Base-by-base conservation (phyloP, 1,284 basidiomycete genomes). In the Termitomyces sp. region DNA sequence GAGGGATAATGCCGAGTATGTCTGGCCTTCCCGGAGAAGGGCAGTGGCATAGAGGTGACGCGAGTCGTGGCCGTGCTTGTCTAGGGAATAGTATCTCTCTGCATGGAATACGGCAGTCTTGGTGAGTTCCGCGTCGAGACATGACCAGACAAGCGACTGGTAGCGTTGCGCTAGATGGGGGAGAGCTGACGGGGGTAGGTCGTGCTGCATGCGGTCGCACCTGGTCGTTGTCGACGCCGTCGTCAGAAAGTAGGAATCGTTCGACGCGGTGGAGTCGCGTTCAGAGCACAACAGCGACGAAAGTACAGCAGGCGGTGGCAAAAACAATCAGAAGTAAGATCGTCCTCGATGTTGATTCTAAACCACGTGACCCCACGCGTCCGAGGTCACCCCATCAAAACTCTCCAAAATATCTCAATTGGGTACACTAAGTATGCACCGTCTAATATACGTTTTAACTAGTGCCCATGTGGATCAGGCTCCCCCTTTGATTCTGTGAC, bases 21-120 rank as follows among this genome's bases (percentile, higher is more conserved):
- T 79, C 66, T 92, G 88, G 44, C 81, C 82, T 60, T 85, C 78
- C 10, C 80, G 82, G 45, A 95, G 77, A 54, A 94, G 81, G 40
- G 86, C 81, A 42, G 82, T 84, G 59, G 91, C 89, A 73, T 92
- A 90, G 31, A 93, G 78, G 73, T 94, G 92, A 53, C 89, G 81
- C 61, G 89, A 83, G 68, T 92, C 90, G 68, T 94, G 92, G 67
- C 85, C 86, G 39, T 72, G 70, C 61, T 75, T 74, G 69, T 87
- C 81, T 64, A 86, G 70, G 41, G 82, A 79, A 67, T 78, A 89
- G 69, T 88, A 90, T 61, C 88, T 75, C 70, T 92, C 89, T 40
- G 89, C 88, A 70, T 90, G 90, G 73, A 92, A 92, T 40, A 88
- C 78, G 42, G 90, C 89, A 43, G 88, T 84, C 68, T 81, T 82